These are phyloP conservation scores for Penicillium brasilianum DNA, from an alignment of 2,329 filamentous ascomycete genomes.

Conservation along the genomic window DNA sequence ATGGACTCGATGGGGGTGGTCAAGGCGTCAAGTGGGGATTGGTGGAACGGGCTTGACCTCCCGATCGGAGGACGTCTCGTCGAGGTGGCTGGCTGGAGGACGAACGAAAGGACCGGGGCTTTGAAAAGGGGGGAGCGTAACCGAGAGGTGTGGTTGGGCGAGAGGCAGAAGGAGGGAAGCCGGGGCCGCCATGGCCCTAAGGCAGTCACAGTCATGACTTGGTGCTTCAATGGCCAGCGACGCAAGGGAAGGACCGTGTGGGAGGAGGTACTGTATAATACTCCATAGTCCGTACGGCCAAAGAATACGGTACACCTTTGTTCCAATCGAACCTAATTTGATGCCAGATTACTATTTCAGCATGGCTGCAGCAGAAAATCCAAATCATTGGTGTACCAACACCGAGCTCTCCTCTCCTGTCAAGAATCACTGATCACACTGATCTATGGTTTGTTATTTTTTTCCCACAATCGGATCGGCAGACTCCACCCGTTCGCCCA, in stretches of 20 bases:
- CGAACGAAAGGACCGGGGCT: constrained; percentile 14
- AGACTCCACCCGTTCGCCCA: constrained; percentile 34
- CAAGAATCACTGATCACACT: not conserved
- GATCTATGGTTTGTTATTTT: not conserved
- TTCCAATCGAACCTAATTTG: not conserved
- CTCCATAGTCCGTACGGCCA: too few species aligned
- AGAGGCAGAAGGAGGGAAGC: not conserved
- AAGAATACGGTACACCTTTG: too few species aligned
- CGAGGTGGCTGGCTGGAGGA: constrained; percentile 21
- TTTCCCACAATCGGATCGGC: constrained; percentile 22
- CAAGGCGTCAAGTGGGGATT: constrained; percentile 19
- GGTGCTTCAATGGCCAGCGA: not conserved
- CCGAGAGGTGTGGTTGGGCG: not conserved
- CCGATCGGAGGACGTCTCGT: constrained; percentile 4
- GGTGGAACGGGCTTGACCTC: constrained; percentile 6
- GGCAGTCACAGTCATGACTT: too few species aligned
- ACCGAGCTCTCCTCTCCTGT: not conserved
- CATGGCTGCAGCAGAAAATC: not conserved
- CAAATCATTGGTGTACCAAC: too few species aligned
- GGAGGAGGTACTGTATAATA: too few species aligned
- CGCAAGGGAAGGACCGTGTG: constrained; percentile 9
- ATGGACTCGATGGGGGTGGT: constrained; percentile 9
- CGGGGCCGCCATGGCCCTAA: not conserved
- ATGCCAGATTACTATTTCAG: not conserved
- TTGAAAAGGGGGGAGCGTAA: not conserved